Percentiles rank a stretch among this genome's conserved stretches.
Conservation (phyloP, 345 rosid species). For the Heritiera littoralis region DNA sequence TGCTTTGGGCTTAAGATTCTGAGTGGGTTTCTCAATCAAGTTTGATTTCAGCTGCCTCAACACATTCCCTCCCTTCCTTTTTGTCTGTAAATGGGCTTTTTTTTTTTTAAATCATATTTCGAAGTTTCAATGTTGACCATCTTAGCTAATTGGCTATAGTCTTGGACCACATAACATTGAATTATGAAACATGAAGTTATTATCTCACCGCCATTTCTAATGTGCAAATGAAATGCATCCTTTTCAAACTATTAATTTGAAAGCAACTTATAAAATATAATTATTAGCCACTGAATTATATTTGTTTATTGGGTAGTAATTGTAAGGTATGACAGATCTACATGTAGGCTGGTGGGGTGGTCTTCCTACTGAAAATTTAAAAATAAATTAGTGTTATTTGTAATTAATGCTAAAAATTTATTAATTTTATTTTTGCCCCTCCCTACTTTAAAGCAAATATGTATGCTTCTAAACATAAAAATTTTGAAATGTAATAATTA, state of each 20-base stretch:
- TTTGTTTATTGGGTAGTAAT: not conserved
- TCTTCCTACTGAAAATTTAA: too few species aligned
- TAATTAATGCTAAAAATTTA: too few species aligned
- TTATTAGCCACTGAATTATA: not conserved
- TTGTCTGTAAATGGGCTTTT: not conserved
- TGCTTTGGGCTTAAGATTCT: not conserved
- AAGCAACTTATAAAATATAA: not conserved
- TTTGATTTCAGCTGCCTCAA: not conserved
- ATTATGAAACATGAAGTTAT: not conserved
- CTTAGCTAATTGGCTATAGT: too few species aligned
- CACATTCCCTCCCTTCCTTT: not conserved
- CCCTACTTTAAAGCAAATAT: too few species aligned
- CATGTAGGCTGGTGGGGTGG: too few species aligned
- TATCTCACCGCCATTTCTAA: not conserved
- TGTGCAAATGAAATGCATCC: not conserved
- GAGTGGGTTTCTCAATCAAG: not conserved
- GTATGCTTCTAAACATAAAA: too few species aligned
- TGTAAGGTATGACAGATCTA: not conserved
- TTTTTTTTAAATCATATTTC: not conserved
- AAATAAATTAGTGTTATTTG: too few species aligned
- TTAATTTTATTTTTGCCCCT: too few species aligned
- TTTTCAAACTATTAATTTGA: not conserved
- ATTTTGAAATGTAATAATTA: too few species aligned
- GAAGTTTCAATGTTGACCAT: not conserved
- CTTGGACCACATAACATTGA: not conserved